Base-by-base conservation (phyloP, 2,329 filamentous ascomycete species). In the Remersonia thermophila region DNA sequence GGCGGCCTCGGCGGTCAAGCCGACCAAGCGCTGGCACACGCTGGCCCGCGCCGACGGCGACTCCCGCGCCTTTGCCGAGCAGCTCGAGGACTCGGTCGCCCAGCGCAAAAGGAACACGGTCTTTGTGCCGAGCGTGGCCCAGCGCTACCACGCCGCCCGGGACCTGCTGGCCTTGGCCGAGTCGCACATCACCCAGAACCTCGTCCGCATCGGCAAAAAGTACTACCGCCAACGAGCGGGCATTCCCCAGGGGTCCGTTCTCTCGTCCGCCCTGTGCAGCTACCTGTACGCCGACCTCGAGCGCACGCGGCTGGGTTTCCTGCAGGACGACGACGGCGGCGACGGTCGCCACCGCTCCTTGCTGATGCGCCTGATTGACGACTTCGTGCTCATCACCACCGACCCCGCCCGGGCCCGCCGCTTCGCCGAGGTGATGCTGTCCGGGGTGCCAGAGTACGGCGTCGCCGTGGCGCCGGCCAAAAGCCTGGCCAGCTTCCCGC, bases 251-350 rank as follows among this genome's bases (percentile, higher is more conserved):
- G 91, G 91, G 7, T 95, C 87, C 0, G 71, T 95, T 1, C 55
- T 98, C 4, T 95, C 87, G 0, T 83, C 80, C 30, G 66, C 86
- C 28, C 66, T 98, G 4, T 96, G 91, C 65, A 96, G 86, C 58
- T 89, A 93, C 59, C 95, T 96, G 57, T 98, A 98, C 53, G 87
- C 83, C 5, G 77, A 91, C 43, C 71, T 96, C 2, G 91, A 98
- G 56, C 66, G 76, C n/a, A 36, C 28, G 7, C 26, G 42, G 6
- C 32, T 46, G 7, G 28, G 30, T 0, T 96, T 95, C 51, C 58
- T 91, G 2, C 48, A 65, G 12, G 35, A 30, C 4, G 11, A 12
- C 12, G 37, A 31, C 3, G 51, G 59, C 13, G 9, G 20, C 20
- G 20, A 23, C 20, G 20, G 9, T 23, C 5, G 20, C 5, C 20